Base-by-base conservation (phyloP, 139 green algal genomes). In the Spirogloea muscicola region DNA sequence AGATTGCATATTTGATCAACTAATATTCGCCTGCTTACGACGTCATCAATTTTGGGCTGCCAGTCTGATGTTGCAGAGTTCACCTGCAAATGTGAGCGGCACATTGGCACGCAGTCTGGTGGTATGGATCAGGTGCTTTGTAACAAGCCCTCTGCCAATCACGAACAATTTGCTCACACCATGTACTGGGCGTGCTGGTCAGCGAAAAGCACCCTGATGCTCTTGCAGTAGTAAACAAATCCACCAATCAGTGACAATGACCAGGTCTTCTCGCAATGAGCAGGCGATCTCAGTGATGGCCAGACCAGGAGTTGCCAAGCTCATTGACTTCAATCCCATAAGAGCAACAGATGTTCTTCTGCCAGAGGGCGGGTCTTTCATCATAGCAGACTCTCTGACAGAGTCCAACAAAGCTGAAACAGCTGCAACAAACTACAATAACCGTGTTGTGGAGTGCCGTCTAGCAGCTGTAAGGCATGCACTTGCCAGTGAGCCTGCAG, bases 221-320 rank as follows among this genome's bases (percentile, higher is more conserved):
- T 16, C 10, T 52, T 16, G 13, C 16, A 25, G 44, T 16, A 25
- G 10, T 16, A 52, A 52, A 52, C 44, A 25, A 10, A 25, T 16
- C 13, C 44, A 25, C 44, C 44, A 10, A 10, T 16, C 44, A 25
- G 16, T 52, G 13, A 52, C 44, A 10, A 52, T 52, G 10, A 10
- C 13, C 44, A 25, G 44, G n/a, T n/a, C n/a, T n/a, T n/a, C n/a
- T n/a, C n/a, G n/a, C 18, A 60, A 60, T n/a, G 10, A 18, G 84
- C 93, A 98, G 85, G 93, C 93, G 7, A 96, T 97, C 72, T 88
- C 76, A 60, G 88, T 97, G 42, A 94, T 97, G 92, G 93, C 87
- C 44, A 77, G 82, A 76, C 71, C 38, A 6, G 89, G 83, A 72
- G 74, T 91, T 49, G 88, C 87, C 74, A 89, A 90, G 76, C 82